A percentile compares a stretch with the other conserved stretches of the same genome.
These are phyloP conservation scores for Penicillium griseofulvum DNA, from an alignment of 2,329 filamentous ascomycete genomes.

Conservation along the genomic window DNA sequence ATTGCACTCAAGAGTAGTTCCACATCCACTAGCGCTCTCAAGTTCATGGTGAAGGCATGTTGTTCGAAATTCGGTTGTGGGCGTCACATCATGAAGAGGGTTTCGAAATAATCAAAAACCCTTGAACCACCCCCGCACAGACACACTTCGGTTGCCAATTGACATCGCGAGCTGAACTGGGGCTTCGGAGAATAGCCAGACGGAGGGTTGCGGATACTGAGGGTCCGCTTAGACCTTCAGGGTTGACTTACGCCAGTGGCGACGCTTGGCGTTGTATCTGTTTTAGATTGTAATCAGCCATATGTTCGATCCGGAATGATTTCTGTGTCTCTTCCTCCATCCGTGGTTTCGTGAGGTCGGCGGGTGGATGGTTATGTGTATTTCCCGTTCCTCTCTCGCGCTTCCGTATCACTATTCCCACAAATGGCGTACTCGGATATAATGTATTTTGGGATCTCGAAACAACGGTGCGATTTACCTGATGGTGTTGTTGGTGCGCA, in stretches of 20 bases:
- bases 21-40: constrained; percentile 24
- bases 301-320: not conserved
- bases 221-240: constrained; percentile 81
- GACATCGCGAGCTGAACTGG: constrained; percentile 29
- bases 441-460: constrained; percentile 1
- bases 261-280: constrained; percentile 99
- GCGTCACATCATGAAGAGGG: constrained; percentile 18
- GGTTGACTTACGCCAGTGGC: constrained; percentile 99
- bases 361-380: not conserved
- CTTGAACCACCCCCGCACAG: constrained; percentile 15
- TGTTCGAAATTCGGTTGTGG: constrained; percentile 15
- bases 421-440: not conserved
- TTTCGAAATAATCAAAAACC: constrained; percentile 27
- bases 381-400: constrained; percentile 3
- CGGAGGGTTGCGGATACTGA: constrained; percentile 41
- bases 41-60: constrained; percentile 9
- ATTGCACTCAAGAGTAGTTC: constrained; percentile 23
- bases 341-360: constrained; percentile 1
- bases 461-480: constrained; percentile 64
- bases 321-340: not conserved
- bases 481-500: constrained; percentile 98
- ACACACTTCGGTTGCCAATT: constrained; percentile 19
- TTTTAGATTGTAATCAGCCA: constrained; percentile 13
- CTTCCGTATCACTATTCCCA: not conserved
- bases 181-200: constrained; percentile 32